Evolutionary conservation across 176 grass and related monocot genomes (phyloP).

Genomic region (Alopecurus myosuroides): DNA sequence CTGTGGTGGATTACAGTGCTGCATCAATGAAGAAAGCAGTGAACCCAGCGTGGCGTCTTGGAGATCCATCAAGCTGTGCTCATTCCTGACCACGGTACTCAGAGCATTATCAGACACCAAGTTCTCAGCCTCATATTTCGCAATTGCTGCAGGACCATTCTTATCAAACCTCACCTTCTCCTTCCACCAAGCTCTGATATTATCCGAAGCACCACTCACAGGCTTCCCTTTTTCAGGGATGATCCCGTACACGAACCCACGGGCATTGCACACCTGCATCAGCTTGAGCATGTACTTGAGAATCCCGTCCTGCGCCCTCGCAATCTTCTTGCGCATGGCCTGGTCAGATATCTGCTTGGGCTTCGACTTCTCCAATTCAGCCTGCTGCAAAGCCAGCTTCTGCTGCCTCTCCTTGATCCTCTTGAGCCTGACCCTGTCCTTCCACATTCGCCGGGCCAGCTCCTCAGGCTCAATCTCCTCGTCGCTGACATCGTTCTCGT

Average conservation of each 20-base stretch:
- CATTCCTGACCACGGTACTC: constrained; percentile 36
- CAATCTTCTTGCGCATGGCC: constrained; percentile 90
- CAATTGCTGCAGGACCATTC: constrained; percentile 77
- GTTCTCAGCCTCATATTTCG: constrained; percentile 73
- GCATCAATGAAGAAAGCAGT: constrained; percentile 89
- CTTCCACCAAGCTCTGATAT: constrained; percentile 99
- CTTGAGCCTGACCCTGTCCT: constrained; percentile 73
- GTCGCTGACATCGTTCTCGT: constrained; percentile 88
- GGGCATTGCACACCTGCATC: constrained; percentile 88
- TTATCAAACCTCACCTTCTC: constrained; percentile 99
- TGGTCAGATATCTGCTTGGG: constrained; percentile 71
- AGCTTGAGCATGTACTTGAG: constrained; percentile 99
- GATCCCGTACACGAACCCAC: constrained; percentile 90
- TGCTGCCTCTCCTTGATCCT: constrained; percentile 84
- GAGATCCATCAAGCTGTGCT: constrained; percentile 82
- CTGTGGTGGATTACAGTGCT: constrained; percentile 84
- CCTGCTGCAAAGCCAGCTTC: constrained; percentile 33
- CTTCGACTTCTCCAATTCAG: constrained; percentile 44
- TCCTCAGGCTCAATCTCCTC: constrained; percentile 89
- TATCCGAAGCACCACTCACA: constrained; percentile 84
- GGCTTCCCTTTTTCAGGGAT: constrained; percentile 95
- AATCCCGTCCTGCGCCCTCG: constrained; percentile 87
- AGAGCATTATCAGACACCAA: constrained; percentile 33
- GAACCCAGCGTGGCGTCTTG: constrained; percentile 93
- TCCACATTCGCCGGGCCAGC: constrained; percentile 87